Conservation (phyloP, 2,329 filamentous ascomycete species). For the Diaporthe amygdali region DNA sequence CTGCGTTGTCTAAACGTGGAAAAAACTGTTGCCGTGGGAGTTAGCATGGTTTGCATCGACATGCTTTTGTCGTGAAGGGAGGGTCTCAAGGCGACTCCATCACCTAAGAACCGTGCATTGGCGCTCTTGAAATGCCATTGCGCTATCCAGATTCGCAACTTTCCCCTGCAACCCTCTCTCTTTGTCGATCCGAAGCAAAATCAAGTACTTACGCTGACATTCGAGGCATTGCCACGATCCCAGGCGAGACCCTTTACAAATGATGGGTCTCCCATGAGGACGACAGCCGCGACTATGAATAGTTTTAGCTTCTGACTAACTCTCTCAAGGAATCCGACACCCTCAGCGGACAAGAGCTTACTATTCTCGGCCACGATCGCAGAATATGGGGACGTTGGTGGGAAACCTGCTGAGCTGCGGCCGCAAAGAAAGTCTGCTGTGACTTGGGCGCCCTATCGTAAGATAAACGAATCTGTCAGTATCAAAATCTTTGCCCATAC, state of each 20-base stretch:
- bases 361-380: constrained; percentile 19
- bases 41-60: background rate
- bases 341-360: background rate
- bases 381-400: constrained; percentile 25
- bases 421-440: constrained; percentile 36
- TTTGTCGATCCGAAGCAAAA: too few relatives aligned
- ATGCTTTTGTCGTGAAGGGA: background rate
- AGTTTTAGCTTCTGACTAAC: background rate
- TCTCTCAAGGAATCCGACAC: background rate
- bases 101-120: background rate
- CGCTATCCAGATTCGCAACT: too few relatives aligned
- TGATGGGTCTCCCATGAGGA: constrained; percentile 43
- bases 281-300: constrained; percentile 35
- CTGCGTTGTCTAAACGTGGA: constrained; percentile 24
- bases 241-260: constrained; percentile 34
- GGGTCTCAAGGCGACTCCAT: too few relatives aligned
- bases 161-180: too few relatives aligned
- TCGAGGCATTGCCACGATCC: constrained; percentile 36
- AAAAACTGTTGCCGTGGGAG: constrained; percentile 18
- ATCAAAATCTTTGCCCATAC: too few relatives aligned
- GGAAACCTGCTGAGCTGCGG: constrained; percentile 28
- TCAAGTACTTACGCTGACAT: constrained; percentile 32
- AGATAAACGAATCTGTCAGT: background rate
- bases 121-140: background rate
- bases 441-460: constrained; percentile 32